Evolutionary conservation across 2,329 filamentous ascomycete genomes (phyloP).

Genomic region (Botrytis medusae): DNA sequence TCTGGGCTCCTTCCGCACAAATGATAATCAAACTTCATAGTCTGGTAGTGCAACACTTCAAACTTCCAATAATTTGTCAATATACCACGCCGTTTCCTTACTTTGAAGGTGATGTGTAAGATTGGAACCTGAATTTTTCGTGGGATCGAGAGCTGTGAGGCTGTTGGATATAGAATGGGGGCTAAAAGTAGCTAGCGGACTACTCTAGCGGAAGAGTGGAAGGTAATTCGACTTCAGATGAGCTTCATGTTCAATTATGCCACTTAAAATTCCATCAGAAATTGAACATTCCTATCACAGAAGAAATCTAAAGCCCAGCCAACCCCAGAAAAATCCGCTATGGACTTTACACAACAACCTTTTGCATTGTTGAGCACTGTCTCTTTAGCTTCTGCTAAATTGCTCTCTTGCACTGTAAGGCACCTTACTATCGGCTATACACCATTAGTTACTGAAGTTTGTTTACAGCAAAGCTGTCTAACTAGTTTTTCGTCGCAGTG

Average conservation of each 20-base stretch:
- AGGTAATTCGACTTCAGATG: not conserved
- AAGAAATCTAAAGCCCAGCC: not conserved
- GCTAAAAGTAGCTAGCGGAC: not conserved
- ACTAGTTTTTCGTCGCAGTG: not conserved
- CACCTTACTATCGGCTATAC: not conserved
- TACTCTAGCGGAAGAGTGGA: not conserved
- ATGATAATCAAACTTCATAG: not conserved
- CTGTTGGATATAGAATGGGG: not conserved
- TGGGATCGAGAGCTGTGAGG: not conserved
- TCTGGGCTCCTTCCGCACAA: not conserved
- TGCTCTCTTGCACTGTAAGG: not conserved
- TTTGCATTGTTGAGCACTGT: not conserved
- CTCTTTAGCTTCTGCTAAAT: not conserved
- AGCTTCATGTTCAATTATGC: not conserved
- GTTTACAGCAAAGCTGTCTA: not conserved
- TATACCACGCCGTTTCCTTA: not conserved
- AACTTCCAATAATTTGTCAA: not conserved
- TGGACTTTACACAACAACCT: not conserved
- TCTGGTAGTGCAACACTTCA: not conserved
- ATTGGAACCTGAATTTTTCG: not conserved
- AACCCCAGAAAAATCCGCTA: not conserved
- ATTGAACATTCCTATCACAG: not conserved
- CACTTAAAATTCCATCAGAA: not conserved
- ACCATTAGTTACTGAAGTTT: not conserved
- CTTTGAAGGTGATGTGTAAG: not conserved